These are phyloP conservation scores for Dalbergia oliveri DNA, from an alignment of 306 rosid species.

Conservation along the genomic window DNA sequence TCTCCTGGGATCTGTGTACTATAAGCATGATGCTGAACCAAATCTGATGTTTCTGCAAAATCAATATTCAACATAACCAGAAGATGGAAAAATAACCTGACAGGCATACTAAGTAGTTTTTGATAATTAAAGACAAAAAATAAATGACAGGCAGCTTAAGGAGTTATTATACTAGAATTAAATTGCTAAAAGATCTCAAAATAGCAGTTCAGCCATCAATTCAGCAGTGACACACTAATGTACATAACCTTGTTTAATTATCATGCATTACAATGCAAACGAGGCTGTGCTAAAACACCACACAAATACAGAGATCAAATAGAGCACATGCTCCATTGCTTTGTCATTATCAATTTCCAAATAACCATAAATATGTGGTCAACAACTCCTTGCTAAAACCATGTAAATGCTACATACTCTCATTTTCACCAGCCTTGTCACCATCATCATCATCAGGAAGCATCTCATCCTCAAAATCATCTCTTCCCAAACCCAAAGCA, in stretches of 20 bases:
- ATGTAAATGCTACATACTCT: slow-evolving; percentile 44
- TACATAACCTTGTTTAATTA: neutral
- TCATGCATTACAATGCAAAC: neutral
- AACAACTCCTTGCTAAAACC: neutral
- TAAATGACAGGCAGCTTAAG: slow-evolving; percentile 2
- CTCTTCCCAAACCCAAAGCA: slow-evolving; percentile 65
- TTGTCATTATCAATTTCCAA: neutral
- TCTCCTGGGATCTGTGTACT: slow-evolving; percentile 47
- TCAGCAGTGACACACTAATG: neutral
- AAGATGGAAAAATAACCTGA: slow-evolving; percentile 34
- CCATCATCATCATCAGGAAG: slow-evolving; percentile 59
- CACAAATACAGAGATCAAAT: slow-evolving; percentile 6
- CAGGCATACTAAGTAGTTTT: neutral
- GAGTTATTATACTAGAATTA: neutral
- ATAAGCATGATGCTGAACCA: slow-evolving; percentile 26
- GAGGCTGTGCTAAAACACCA: neutral
- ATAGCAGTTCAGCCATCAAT: neutral
- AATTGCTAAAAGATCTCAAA: neutral
- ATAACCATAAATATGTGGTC: neutral
- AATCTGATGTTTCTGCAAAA: slow-evolving; percentile 56
- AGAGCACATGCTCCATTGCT: slow-evolving; percentile 1
- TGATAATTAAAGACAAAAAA: neutral
- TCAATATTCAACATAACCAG: slow-evolving; percentile 34
- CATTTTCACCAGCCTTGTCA: slow-evolving; percentile 47
- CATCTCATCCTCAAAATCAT: slow-evolving; percentile 84